phyloP scores from a whole-genome alignment of 2,329 filamentous ascomycete genomes.

The Pseudogymnoascus destructans region DNA sequence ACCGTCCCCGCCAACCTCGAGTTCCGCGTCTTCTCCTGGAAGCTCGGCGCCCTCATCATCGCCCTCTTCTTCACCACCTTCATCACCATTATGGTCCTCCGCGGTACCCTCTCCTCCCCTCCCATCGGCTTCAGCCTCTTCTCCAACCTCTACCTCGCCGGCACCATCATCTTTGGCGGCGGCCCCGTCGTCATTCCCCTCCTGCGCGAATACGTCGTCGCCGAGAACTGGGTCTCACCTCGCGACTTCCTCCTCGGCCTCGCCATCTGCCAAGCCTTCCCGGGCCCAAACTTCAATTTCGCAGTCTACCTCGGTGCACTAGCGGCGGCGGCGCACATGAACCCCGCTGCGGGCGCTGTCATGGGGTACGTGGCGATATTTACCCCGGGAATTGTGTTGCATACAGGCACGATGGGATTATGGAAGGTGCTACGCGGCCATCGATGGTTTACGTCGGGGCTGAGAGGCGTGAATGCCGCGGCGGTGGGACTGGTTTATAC shows the following conservation, averaged over 20 bases:
- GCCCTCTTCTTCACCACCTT: slow-evolving; percentile 42
- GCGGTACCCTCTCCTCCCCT: slow-evolving; percentile 30
- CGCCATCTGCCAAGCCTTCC: slow-evolving; percentile 58
- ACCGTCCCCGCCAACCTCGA: slow-evolving; percentile 13
- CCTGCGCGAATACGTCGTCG: slow-evolving; percentile 48
- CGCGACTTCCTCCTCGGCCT: slow-evolving; percentile 62
- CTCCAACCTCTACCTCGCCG: slow-evolving; percentile 60
- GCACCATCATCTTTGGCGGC: slow-evolving; percentile 43
- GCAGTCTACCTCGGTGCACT: slow-evolving; percentile 44
- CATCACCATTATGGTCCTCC: slow-evolving; percentile 39
- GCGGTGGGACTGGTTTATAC: slow-evolving; percentile 51
- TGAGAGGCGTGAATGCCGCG: slow-evolving; percentile 45
- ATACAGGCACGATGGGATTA: slow-evolving; percentile 40
- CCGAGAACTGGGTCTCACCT: slow-evolving; percentile 54
- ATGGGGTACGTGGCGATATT: slow-evolving; percentile 42
- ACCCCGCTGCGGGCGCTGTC: slow-evolving; percentile 27
- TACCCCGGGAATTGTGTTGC: slow-evolving; percentile 34
- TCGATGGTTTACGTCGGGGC: slow-evolving; percentile 34
- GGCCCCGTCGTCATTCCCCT: slow-evolving; percentile 54
- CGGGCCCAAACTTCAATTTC: slow-evolving; percentile 49
- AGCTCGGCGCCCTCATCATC: slow-evolving; percentile 32
- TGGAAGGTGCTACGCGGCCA: slow-evolving; percentile 38
- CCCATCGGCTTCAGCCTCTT: slow-evolving; percentile 48
- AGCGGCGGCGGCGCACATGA: slow-evolving; percentile 27
- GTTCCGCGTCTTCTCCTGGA: slow-evolving; percentile 31